Percentiles rank a stretch among this genome's conserved stretches.
Evolutionary conservation across 768 basidiomycete genomes (phyloP).

Genomic region (Naganishia vaughanmartiniae): DNA sequence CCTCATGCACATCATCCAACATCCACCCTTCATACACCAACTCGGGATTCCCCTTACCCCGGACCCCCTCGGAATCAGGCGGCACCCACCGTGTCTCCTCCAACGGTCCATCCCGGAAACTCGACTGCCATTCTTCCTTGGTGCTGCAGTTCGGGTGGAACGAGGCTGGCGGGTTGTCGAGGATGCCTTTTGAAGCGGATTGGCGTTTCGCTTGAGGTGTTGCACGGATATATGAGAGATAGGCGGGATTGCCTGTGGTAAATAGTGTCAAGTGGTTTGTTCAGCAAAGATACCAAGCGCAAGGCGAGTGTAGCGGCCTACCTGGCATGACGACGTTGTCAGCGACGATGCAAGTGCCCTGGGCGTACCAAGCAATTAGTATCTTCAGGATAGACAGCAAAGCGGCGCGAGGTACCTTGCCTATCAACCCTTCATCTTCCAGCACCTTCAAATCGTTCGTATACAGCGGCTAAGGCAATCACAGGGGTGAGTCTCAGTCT

Average conservation of each 20-base stretch:
- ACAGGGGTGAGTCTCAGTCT: neutral
- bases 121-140: slow-evolving; percentile 4
- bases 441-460: slow-evolving; percentile 46
- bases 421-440: slow-evolving; percentile 47
- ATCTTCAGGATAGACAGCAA: neutral
- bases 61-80: slow-evolving; percentile 10
- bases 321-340: slow-evolving; percentile 26
- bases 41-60: neutral
- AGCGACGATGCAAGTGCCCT: slow-evolving; percentile 19
- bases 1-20: slow-evolving; percentile 9
- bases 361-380: neutral
- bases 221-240: slow-evolving; percentile 13
- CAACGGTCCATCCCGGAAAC: slow-evolving; percentile 18
- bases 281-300: neutral
- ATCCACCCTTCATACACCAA: slow-evolving; percentile 3
- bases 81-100: slow-evolving; percentile 11
- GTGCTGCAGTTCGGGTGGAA: neutral
- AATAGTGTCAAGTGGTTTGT: neutral
- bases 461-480: slow-evolving; percentile 37
- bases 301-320: neutral
- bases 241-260: slow-evolving; percentile 5
- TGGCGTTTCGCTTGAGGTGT: neutral
- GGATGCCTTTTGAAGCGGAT: neutral
- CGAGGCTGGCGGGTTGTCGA: neutral
- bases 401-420: slow-evolving; percentile 35